Conservation (phyloP, 1,139 yeast species). For the Kodamaea derodonti region DNA sequence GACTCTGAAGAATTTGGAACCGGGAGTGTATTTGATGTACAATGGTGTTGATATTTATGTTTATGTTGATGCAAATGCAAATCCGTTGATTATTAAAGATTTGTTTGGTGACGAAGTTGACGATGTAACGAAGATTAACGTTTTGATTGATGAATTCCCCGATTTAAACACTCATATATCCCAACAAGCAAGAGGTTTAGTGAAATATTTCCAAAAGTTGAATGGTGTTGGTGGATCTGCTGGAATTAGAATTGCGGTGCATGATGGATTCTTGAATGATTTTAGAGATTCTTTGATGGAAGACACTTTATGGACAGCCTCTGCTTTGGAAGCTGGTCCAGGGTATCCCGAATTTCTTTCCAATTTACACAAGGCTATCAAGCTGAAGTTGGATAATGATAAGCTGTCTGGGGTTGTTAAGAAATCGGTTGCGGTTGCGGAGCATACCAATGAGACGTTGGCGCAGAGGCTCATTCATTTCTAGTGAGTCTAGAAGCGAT, state of each 20-base stretch:
- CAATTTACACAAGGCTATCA: slow-evolving; percentile 57
- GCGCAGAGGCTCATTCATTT: slow-evolving; percentile 41
- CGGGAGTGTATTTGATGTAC: slow-evolving; percentile 78
- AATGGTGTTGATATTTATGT: slow-evolving; percentile 61
- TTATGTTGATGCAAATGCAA: slow-evolving; percentile 72
- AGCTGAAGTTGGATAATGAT: slow-evolving; percentile 49
- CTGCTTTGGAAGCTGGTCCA: slow-evolving; percentile 38
- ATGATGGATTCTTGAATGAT: slow-evolving; percentile 56
- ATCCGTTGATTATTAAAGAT: slow-evolving; percentile 65
- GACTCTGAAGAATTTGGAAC: slow-evolving; percentile 45
- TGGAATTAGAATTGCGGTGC: slow-evolving; percentile 46
- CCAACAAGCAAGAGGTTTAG: slow-evolving; percentile 59
- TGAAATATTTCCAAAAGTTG: slow-evolving; percentile 48
- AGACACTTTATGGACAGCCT: slow-evolving; percentile 46
- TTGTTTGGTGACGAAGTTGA: slow-evolving; percentile 60
- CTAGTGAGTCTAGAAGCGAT: too few relatives aligned
- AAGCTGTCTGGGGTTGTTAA: slow-evolving; percentile 31
- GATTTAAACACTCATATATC: slow-evolving; percentile 67
- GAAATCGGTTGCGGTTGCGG: slow-evolving; percentile 28
- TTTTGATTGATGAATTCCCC: slow-evolving; percentile 64
- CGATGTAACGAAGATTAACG: slow-evolving; percentile 41
- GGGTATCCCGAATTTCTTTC: slow-evolving; percentile 60
- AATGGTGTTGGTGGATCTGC: slow-evolving; percentile 33
- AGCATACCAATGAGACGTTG: slow-evolving; percentile 26
- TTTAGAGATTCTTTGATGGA: slow-evolving; percentile 66